Evolutionary conservation across 306 rosid species (phyloP), one percentile per base, ranked within the genome.

Genomic region (Albizia julibrissin): DNA sequence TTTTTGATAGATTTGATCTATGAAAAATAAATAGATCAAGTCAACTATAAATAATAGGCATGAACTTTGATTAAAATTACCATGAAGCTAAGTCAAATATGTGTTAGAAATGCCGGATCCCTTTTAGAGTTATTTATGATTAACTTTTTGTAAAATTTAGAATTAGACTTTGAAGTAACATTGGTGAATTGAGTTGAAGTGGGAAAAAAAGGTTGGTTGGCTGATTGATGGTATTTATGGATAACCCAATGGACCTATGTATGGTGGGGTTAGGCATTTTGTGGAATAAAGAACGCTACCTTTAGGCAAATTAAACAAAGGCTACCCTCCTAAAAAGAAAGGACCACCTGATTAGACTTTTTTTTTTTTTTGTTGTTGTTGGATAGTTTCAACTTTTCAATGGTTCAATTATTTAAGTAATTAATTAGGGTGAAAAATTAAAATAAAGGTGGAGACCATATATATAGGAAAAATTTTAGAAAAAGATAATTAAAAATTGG

Each of bases 181-280:
- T 21, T 13, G 16, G 34, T 66, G 52, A 66, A 66, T 47, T n/a
- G 52, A 31, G 49, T 47, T 49, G 26, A 67, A 47, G 66, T 2
- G 72, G 22, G 47, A 3, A 37, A 43, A 44, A 64, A 77, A 73
- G 47, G 61, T 77, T 65, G 34, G 33, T 64, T 27, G n/a, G n/a
- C n/a, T 33, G 40, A 37, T 37, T 66, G 69, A 50, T 68, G 37
- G 12, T 22, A 54, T 78, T 69, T n/a, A 16, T 68, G 76, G 76
- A 68, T 79, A 69, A 10, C 47, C 16, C 47, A 37, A 68, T 14
- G 29, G 15, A 68, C 39, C 75, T 34, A 34, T 34, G 5, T 34
- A 37, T 8, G 66, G 74, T 64, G 54, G 80, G 40, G 56, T 5
- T 27, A 73, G 26, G 64, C 43, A 49, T 10, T 59, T 21, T 21